Evolutionary conservation across 352 stramenopile species (phyloP).

Genomic region (Chrysophaeum taylorii): DNA sequence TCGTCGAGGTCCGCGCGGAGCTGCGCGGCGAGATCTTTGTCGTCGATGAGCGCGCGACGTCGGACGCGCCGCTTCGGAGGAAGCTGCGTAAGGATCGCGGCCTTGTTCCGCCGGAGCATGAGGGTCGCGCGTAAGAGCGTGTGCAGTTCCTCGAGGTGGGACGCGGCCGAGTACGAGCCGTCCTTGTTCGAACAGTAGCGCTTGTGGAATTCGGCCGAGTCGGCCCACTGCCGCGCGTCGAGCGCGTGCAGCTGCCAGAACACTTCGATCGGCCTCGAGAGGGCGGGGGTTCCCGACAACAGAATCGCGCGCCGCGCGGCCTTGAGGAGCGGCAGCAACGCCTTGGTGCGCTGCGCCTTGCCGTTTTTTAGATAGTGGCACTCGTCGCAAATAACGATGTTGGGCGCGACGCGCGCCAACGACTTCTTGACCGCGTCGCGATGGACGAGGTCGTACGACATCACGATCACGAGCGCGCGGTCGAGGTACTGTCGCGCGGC

Average conservation of each 20-base stretch:
- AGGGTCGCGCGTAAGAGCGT: conserved; percentile 56
- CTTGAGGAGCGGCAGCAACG: conserved; percentile 31
- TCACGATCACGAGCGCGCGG: conserved; percentile 27
- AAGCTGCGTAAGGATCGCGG: conserved; percentile 62
- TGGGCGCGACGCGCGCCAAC: background rate
- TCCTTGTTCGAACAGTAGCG: conserved; percentile 29
- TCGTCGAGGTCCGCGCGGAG: conserved; percentile 11
- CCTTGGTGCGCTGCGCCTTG: conserved; percentile 35
- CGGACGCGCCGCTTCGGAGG: conserved; percentile 39
- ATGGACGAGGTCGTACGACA: conserved; percentile 29
- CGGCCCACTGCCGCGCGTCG: conserved; percentile 19
- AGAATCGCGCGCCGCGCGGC: conserved; percentile 33
- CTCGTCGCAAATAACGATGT: conserved; percentile 6
- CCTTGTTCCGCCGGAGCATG: conserved; percentile 71
- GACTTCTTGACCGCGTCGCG: conserved; percentile 7
- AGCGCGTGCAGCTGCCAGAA: conserved; percentile 40
- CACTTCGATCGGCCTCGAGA: conserved; percentile 39
- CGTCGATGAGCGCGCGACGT: conserved; percentile 25
- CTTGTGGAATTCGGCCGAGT: conserved; percentile 21
- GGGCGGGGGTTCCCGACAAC: conserved; percentile 38
- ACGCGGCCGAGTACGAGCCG: background rate
- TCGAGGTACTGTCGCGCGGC: background rate
- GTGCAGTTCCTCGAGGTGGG: conserved; percentile 52
- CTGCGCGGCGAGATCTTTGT: background rate
- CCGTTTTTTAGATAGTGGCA: conserved; percentile 43